Base-by-base conservation (phyloP, 306 rosid species). In the Comarum palustre region DNA sequence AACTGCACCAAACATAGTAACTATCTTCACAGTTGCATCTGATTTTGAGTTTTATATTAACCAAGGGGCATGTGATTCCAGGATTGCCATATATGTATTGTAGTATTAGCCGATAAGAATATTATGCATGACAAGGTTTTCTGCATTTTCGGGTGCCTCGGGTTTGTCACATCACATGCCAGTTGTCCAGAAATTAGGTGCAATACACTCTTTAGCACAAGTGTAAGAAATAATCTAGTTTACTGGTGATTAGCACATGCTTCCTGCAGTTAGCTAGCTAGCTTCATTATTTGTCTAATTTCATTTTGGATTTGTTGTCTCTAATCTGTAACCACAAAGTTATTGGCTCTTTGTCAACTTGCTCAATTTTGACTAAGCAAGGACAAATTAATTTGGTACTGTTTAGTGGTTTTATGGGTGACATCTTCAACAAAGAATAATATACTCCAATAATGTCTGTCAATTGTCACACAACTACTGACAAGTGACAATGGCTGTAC, bases 91-190 rank as follows among this genome's bases (percentile, higher is more conserved):
- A 1, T 29, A 29, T 54, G 2, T 22, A 36, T 29, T 39, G 31
- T 20, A n/a, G 50, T 51, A 14, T 52, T 29, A 20, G 57, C 12
- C 22, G 38, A 54, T 38, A 38, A 36, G 17, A 39, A 38, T 38
- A 38, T 19, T 27, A 72, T 17, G 75, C 55, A 22, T 6, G 57
- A 42, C 14, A 41, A 29, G 13, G 12, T 58, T 58, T 72, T 58
- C 43, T 58, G 34, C n/a, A 6, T 48, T 27, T 19, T 29, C 8
- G 34, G 43, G 46, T 59, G 67, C 42, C 57, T 72, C 57, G 68
- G 57, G 15, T 58, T 42, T 41, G 42, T 72, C 54, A 58, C 43
- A 16, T 72, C 75, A 72, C 75, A 42, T 58, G 67, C 25, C 43
- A 41, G 29, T 27, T 38, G 75, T 57, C 75, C 54, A 25, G 42